Conservation (phyloP, 2,329 filamentous ascomycete genomes). For the Epichloe elymi region DNA sequence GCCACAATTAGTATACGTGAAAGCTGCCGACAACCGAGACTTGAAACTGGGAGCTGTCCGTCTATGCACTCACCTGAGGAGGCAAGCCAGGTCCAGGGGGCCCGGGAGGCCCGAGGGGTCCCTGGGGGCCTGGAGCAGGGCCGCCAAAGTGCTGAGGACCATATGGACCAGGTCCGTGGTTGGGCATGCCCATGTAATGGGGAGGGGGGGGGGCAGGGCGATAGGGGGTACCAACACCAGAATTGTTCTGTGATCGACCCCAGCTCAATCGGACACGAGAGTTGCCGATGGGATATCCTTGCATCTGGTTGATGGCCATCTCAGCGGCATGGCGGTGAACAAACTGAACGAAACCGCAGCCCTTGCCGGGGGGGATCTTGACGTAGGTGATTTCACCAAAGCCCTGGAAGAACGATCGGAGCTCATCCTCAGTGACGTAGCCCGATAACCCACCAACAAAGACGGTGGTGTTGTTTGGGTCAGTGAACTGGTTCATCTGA, state of each 20-base stretch:
- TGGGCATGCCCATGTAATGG: slow-evolving; percentile 39
- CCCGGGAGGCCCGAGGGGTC: slow-evolving; percentile 25
- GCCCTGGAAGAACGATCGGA: slow-evolving; percentile 99
- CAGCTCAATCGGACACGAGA: slow-evolving; percentile 94
- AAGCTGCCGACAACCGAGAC: not conserved
- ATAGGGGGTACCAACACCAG: slow-evolving; percentile 92
- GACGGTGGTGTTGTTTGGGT: slow-evolving; percentile 98
- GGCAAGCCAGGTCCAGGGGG: slow-evolving; percentile 24
- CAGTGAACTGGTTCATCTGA: slow-evolving; percentile 97
- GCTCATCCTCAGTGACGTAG: slow-evolving; percentile 97
- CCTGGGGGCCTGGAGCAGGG: slow-evolving; percentile 24
- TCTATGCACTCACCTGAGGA: slow-evolving; percentile 23
- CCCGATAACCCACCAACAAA: slow-evolving; percentile 95
- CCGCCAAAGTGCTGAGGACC: slow-evolving; percentile 23
- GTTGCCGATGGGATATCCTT: slow-evolving; percentile 98
- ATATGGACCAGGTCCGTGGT: slow-evolving; percentile 29
- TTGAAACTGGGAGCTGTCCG: not conserved
- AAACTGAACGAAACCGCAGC: slow-evolving; percentile 97
- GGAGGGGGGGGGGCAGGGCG: slow-evolving; percentile 73
- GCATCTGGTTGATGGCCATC: slow-evolving; percentile 99
- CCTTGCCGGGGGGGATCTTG: slow-evolving; percentile 99
- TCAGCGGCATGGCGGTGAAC: slow-evolving; percentile 97
- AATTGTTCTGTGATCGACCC: slow-evolving; percentile 99
- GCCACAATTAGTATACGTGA: not conserved
- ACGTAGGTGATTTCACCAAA: slow-evolving; percentile 99